phyloP scores from a whole-genome alignment of 2,329 filamentous ascomycete genomes.

The Simplicillium aogashimaense region DNA sequence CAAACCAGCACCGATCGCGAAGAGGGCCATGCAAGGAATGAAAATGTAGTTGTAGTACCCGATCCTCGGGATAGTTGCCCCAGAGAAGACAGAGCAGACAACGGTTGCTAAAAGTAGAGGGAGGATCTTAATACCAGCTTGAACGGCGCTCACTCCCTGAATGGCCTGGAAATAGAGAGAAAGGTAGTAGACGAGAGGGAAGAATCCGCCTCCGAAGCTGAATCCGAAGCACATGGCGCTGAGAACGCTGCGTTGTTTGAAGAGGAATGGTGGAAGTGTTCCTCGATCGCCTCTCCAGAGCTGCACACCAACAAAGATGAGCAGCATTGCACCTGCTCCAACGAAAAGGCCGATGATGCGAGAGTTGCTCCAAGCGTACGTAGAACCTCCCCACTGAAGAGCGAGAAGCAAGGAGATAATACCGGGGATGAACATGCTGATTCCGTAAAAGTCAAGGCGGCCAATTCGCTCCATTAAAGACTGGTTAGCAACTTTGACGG shows the following conservation, averaged over 20 bases:
- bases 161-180: slow-evolving; percentile 51
- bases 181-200: slow-evolving; percentile 44
- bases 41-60: slow-evolving; percentile 58
- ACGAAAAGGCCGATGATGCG: slow-evolving; percentile 44
- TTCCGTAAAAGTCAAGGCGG: slow-evolving; percentile 49
- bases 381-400: slow-evolving; percentile 52
- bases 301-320: slow-evolving; percentile 47
- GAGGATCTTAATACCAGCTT: slow-evolving; percentile 47
- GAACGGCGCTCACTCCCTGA: slow-evolving; percentile 37
- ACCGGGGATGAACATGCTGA: slow-evolving; percentile 47
- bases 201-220: slow-evolving; percentile 39
- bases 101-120: slow-evolving; percentile 47
- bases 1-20: slow-evolving; percentile 42
- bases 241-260: slow-evolving; percentile 43
- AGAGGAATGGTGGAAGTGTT: slow-evolving; percentile 43
- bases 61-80: slow-evolving; percentile 36
- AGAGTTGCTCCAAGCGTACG: slow-evolving; percentile 40
- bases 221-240: slow-evolving; percentile 36
- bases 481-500: slow-evolving; percentile 32
- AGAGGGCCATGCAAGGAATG: slow-evolving; percentile 49
- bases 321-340: slow-evolving; percentile 22
- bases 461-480: slow-evolving; percentile 15
- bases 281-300: slow-evolving; percentile 43
- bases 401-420: slow-evolving; percentile 52
- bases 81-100: slow-evolving; percentile 37